Evolutionary conservation across 352 stramenopile genomes (phyloP).

Genomic region (Aphanomyces astaci): DNA sequence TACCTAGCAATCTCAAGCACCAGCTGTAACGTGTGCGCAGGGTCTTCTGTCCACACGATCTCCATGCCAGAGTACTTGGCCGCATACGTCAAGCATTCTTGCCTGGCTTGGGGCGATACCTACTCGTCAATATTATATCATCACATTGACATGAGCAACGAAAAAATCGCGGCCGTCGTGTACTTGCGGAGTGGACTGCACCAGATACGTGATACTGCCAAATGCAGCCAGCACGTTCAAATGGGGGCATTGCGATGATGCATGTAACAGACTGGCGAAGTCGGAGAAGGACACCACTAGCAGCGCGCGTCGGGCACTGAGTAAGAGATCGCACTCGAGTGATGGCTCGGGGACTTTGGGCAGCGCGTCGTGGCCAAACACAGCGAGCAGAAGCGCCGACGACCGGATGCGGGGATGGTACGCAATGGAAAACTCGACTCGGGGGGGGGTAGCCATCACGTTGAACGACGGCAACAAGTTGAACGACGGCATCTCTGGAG

Average conservation of each 20-base stretch:
- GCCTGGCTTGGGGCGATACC: background rate
- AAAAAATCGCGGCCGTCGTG: background rate
- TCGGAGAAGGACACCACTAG: background rate
- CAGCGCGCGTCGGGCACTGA: background rate
- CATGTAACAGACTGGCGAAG: background rate
- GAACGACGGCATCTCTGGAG: conserved; percentile 1
- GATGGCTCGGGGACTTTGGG: background rate
- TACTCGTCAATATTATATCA: background rate
- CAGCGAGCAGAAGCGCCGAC: background rate
- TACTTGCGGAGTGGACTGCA: background rate
- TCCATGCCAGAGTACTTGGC: conserved; percentile 8
- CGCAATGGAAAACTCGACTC: background rate
- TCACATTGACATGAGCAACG: background rate
- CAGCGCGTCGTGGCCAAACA: background rate
- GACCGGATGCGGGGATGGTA: conserved; percentile 2
- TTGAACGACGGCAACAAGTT: background rate
- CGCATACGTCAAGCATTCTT: background rate
- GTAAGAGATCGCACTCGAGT: conserved; percentile 3
- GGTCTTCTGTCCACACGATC: background rate
- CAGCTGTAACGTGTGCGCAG: background rate
- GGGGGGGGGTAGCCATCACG: background rate
- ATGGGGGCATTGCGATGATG: background rate
- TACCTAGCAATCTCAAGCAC: background rate
- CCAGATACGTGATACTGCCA: background rate
- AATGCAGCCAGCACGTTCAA: background rate